Evolutionary conservation across 495 filamentous ascomycete genomes (phyloP).

Genomic region (Tuber calosporum): DNA sequence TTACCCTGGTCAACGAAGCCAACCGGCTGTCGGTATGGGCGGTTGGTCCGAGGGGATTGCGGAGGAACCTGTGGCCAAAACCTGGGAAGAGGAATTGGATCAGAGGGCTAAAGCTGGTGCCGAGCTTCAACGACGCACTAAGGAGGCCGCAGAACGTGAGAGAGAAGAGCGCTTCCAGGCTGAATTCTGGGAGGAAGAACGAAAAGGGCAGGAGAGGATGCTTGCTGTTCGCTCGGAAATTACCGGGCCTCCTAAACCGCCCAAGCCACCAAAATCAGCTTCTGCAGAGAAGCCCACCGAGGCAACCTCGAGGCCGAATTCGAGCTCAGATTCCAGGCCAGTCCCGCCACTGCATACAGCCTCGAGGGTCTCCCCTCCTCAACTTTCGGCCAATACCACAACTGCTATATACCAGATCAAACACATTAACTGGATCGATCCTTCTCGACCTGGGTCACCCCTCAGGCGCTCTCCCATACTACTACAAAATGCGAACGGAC

Average conservation of each 20-base stretch:
- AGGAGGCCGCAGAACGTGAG: slow-evolving; percentile 28
- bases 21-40: slow-evolving; percentile 16
- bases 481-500: slow-evolving; percentile 86
- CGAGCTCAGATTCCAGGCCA: slow-evolving; percentile 2
- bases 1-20: slow-evolving; percentile 25
- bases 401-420: slow-evolving; percentile 42
- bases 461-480: slow-evolving; percentile 66
- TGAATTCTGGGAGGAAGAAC: slow-evolving; percentile 40
- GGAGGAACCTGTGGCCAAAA: slow-evolving; percentile 36
- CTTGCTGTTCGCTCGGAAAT: slow-evolving; percentile 9
- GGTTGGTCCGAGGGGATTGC: slow-evolving; percentile 33
- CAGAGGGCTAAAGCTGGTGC: slow-evolving; percentile 34
- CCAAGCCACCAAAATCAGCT: slow-evolving; percentile 14
- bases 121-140: slow-evolving; percentile 37
- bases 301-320: neutral
- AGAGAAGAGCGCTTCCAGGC: slow-evolving; percentile 32
- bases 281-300: neutral
- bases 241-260: slow-evolving; percentile 20
- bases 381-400: slow-evolving; percentile 27
- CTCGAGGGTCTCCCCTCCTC: slow-evolving; percentile 16
- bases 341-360: slow-evolving; percentile 5
- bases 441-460: slow-evolving; percentile 22
- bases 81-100: slow-evolving; percentile 41
- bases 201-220: slow-evolving; percentile 9
- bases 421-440: slow-evolving; percentile 35